phyloP scores from a whole-genome alignment of 2,329 filamentous ascomycete genomes.

The Thielaviopsis euricoi region DNA sequence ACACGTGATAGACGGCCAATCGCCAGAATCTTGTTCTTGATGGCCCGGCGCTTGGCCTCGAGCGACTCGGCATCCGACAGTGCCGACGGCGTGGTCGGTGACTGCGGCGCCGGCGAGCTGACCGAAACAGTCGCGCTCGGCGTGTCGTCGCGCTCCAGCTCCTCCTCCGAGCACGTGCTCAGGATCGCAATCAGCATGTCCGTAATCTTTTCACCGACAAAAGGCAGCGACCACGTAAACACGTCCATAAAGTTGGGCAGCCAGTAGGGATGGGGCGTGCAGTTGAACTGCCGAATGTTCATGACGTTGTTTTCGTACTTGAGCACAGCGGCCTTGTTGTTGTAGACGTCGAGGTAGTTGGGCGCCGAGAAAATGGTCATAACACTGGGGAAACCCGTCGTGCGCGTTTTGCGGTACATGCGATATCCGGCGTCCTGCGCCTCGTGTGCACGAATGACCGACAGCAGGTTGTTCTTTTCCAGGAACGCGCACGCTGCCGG shows the following conservation, averaged over 20 bases:
- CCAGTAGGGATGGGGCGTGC: slow-evolving; percentile 98
- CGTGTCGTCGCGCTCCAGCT: slow-evolving; percentile 69
- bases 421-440: slow-evolving; percentile 96
- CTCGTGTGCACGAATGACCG: slow-evolving; percentile 93
- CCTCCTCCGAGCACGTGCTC: slow-evolving; percentile 97
- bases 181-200: slow-evolving; percentile 98
- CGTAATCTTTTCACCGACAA: slow-evolving; percentile 97
- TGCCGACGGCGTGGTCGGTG: slow-evolving; percentile 35
- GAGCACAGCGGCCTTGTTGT: slow-evolving; percentile 97
- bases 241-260: slow-evolving; percentile 99
- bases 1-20: slow-evolving; percentile 93
- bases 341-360: slow-evolving; percentile 98
- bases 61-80: slow-evolving; percentile 62
- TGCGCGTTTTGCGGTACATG: slow-evolving; percentile 98
- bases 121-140: slow-evolving; percentile 44
- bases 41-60: slow-evolving; percentile 86
- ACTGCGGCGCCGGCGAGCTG: slow-evolving; percentile 48
- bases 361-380: slow-evolving; percentile 99
- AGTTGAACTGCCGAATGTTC: slow-evolving; percentile 99
- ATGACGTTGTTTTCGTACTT: slow-evolving; percentile 99
- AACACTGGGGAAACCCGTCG: slow-evolving; percentile 94
- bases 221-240: slow-evolving; percentile 98
- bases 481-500: slow-evolving; percentile 92
- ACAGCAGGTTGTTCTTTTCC: slow-evolving; percentile 96
- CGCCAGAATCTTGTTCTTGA: slow-evolving; percentile 99